Percentiles rank a stretch among this genome's conserved stretches.
These are phyloP conservation scores for Penicillium desertorum DNA, from an alignment of 495 filamentous ascomycete species.

Conservation along the genomic window DNA sequence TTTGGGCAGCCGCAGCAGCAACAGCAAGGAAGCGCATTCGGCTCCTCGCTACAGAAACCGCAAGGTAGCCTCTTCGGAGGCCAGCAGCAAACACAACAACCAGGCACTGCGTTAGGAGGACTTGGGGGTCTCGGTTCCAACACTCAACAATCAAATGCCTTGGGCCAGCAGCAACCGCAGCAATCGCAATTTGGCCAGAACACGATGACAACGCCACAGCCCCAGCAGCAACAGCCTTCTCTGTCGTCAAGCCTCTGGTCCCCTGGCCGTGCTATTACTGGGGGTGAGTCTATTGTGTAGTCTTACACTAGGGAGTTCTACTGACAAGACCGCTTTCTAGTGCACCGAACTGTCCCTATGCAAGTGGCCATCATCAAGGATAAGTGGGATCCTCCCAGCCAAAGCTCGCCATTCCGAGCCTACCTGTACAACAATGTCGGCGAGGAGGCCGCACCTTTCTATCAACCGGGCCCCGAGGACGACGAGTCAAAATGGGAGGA, in stretches of 20 bases:
- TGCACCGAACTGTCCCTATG: slow-evolving; percentile 78
- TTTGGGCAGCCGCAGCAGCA: slow-evolving; percentile 25
- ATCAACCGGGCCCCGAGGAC: slow-evolving; percentile 71
- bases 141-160: slow-evolving; percentile 25
- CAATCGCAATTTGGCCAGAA: slow-evolving; percentile 36
- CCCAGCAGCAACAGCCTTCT: slow-evolving; percentile 43
- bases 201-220: slow-evolving; percentile 30
- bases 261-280: slow-evolving; percentile 48
- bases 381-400: slow-evolving; percentile 78
- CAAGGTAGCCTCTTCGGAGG: slow-evolving; percentile 34
- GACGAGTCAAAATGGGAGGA: slow-evolving; percentile 90
- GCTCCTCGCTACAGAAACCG: slow-evolving; percentile 41
- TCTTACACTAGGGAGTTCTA: neutral
- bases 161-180: slow-evolving; percentile 42
- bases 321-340: slow-evolving; percentile 26
- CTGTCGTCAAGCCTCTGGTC: slow-evolving; percentile 49
- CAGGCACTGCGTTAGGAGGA: slow-evolving; percentile 21
- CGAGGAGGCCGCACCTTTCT: slow-evolving; percentile 76
- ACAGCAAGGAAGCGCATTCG: slow-evolving; percentile 35
- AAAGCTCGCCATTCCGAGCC: slow-evolving; percentile 75
- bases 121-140: slow-evolving; percentile 28
- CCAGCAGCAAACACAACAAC: slow-evolving; percentile 38
- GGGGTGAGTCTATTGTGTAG: slow-evolving; percentile 29
- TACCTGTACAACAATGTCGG: slow-evolving; percentile 95
- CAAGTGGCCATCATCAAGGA: slow-evolving; percentile 75